Base-by-base conservation (phyloP, 805 yeast species). In the Isabelozyma pseudorhagii region DNA sequence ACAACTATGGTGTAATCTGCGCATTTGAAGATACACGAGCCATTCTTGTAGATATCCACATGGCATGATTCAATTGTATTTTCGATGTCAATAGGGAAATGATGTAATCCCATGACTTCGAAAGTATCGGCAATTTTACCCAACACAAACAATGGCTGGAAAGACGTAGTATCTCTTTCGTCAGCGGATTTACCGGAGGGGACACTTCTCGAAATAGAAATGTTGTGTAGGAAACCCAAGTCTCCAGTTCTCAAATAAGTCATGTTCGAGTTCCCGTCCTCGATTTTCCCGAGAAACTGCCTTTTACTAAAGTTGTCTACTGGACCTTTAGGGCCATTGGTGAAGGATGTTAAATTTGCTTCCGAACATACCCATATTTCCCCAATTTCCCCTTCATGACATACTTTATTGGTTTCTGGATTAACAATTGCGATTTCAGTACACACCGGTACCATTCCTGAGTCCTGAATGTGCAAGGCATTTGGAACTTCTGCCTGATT, bases 321-420 rank as follows among this genome's bases (percentile, higher is more conserved):
- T 1, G 75, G 77, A 1, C 82, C 74, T 28, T 75, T 73, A 0
- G 78, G 78, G 3, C 83, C 83, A 46, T 79, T 74, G 39, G 82
- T 80, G 62, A 83, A 85, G 6, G 82, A 80, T 10, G 75, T 65
- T 28, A 83, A 85, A 57, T 87, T 91, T 0, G 93, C 96, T 54
- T 90, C 96, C 0, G 96, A 87, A 54, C 88, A 82, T 2, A 93
- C 96, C 98, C 98, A 94, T 39, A 94, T 90, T 68, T 94, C 99
- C 34, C 99, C 99, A 65, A 82, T 84, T 66, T 94, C 99, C 7
- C 98, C 97, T 46, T 84, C 85, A 50, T 80, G 82, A 62, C 99
- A 93, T 10, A 91, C 72, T 47, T 75, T 72, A 42, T 79, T 67
- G 0, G 97, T 93, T 62, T 94, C 97, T 1, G 99, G 99, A 56